Evolutionary conservation across 139 green algal species (phyloP), one percentile per base, ranked within the genome.

Genomic region (Picochlorum sp.): DNA sequence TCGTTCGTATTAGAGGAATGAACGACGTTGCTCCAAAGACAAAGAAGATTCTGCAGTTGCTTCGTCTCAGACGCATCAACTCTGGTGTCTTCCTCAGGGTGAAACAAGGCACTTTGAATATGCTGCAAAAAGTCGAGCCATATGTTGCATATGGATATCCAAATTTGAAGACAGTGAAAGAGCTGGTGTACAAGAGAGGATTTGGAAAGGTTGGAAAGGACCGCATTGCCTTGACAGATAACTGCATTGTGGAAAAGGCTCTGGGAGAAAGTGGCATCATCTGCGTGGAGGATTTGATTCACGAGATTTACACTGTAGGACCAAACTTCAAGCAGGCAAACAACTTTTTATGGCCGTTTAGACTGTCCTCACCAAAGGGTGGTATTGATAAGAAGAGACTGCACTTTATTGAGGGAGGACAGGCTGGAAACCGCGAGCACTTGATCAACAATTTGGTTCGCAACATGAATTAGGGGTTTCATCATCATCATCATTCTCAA

Each of bases 321-420:
- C 89, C 92, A 31, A 69, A 84, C 76, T 99, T 99, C 90, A 98
- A 96, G 83, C 74, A 95, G 81, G 89, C 79, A 51, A 89, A 80
- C 81, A 98, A 97, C 86, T 99, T 98, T 86, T 82, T 99, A 66
- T 98, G 92, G 89, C 92, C 92, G 56, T 95, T 98, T 85, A 96
- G 96, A 88, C 87, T 98, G 45, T 89, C 76, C 15, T 72, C 78
- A 20, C 73, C 87, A 23, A 76, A 49, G 52, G 90, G 92, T 58
- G 94, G 94, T 57, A 74, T 97, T 62, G 78, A 73, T 77, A 89
- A 91, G 78, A 99, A 99, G 88, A 82, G 92, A 45, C 70, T 85
- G 72, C 94, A 99, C 81, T 99, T 91, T 77, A 91, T 98, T 45
- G 93, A 99, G 89, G 93, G 91, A 37, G 94, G 94, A 61, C 90